phyloP scores from a whole-genome alignment of 352 stramenopile species.

The Globisporangium polare region DNA sequence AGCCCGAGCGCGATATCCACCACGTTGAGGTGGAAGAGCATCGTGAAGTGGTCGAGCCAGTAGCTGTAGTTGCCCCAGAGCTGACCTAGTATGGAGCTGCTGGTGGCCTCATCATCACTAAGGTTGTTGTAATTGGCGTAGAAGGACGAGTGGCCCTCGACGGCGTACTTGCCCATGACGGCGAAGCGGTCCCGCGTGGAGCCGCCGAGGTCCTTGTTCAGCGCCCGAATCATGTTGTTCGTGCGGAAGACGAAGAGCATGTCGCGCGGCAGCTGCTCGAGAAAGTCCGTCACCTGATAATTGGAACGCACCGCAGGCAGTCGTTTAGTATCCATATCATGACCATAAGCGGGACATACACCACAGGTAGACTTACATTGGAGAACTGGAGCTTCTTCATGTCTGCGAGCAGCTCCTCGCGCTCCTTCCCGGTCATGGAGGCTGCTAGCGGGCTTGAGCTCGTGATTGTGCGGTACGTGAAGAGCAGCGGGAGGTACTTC shows the following conservation, averaged over 20 bases:
- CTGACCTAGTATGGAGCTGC: constrained; percentile 2
- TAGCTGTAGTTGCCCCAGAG: constrained; percentile 30
- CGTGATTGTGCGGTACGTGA: constrained; percentile 80
- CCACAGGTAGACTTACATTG: constrained; percentile 32
- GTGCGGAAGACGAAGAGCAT: constrained; percentile 91
- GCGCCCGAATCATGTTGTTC: constrained; percentile 87
- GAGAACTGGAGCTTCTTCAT: constrained; percentile 64
- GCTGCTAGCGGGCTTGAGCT: constrained; percentile 57
- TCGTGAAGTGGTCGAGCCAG: constrained; percentile 65
- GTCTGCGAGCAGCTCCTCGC: constrained; percentile 47
- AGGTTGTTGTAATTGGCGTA: constrained; percentile 21
- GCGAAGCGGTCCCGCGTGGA: constrained; percentile 75
- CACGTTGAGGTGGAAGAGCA: constrained; percentile 54
- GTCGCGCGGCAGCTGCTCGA: constrained; percentile 84
- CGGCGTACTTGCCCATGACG: constrained; percentile 70
- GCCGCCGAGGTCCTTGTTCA: constrained; percentile 88
- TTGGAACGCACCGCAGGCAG: not conserved
- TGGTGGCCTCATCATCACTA: not conserved
- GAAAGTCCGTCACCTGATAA: constrained; percentile 64
- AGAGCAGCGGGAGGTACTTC: constrained; percentile 79
- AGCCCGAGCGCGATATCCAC: constrained; percentile 50
- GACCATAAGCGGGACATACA: not conserved
- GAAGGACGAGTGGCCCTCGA: constrained; percentile 54
- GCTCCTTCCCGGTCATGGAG: constrained; percentile 68
- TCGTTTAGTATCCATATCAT: not conserved